Conservation (phyloP, 352 stramenopile species). For the Globisporangium paroecandrum region DNA sequence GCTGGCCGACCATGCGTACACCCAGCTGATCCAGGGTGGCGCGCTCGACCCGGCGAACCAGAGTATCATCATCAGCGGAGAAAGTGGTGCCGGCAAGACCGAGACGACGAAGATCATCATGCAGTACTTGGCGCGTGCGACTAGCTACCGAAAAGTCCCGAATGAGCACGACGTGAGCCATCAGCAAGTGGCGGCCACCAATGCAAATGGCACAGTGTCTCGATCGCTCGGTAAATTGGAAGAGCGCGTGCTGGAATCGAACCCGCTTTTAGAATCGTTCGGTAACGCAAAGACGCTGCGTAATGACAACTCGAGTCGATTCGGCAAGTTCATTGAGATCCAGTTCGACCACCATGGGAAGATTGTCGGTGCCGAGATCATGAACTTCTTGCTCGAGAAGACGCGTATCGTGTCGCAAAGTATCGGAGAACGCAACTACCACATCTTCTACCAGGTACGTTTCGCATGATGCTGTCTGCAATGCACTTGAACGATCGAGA, state of each 20-base stretch:
- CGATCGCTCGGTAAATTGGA: conserved; percentile 87
- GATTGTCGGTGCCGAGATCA: conserved; percentile 88
- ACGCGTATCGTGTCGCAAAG: conserved; percentile 88
- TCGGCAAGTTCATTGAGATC: conserved; percentile 98
- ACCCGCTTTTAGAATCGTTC: conserved; percentile 88
- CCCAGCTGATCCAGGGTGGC: conserved; percentile 81
- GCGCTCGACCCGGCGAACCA: conserved; percentile 83
- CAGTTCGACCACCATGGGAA: conserved; percentile 92
- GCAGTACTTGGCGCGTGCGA: conserved; percentile 82
- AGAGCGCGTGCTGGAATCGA: conserved; percentile 85
- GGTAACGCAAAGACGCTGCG: conserved; percentile 93
- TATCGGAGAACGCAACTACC: conserved; percentile 94
- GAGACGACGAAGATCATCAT: conserved; percentile 93
- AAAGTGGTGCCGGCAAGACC: conserved; percentile 88
- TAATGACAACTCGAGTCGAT: conserved; percentile 97
- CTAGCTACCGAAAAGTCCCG: conserved; percentile 58
- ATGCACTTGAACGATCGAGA: neutral
- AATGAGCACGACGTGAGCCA: conserved; percentile 43
- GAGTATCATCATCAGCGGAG: conserved; percentile 92
- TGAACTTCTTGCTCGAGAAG: conserved; percentile 91
- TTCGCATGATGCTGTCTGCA: conserved; percentile 10
- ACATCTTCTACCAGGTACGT: conserved; percentile 96
- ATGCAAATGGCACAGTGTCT: conserved; percentile 77
- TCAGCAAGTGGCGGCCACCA: conserved; percentile 50
- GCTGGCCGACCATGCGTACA: conserved; percentile 87